Evolutionary conservation across 208 protist species (phyloP), one percentile per base, ranked within the genome.

Genomic region (Acanthamoeba culbertsoni): DNA sequence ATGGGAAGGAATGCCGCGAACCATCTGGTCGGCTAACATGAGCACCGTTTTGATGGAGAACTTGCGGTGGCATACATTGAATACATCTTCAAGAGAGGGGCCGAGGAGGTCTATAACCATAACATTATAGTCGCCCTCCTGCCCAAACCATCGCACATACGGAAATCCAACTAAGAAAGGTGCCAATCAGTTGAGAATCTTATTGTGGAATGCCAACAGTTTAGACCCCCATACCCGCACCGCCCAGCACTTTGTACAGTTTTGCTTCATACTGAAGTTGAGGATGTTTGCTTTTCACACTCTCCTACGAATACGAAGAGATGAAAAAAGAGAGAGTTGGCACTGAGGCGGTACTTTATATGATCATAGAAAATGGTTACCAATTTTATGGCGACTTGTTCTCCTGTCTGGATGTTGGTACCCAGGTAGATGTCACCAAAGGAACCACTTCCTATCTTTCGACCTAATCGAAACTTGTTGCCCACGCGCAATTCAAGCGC

Each of bases 41-140:
- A 99, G 96, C 12, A 99, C 98, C 10, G 99, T 99, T 96, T 99
- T 99, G 31, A 99, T 94, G 35, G 97, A 98, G 93, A 99, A 99
- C 46, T 93, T 96, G 40, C 96, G 91, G 55, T 93, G 90, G 95
- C 97, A 97, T 71, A 98, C 96, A 46, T 98, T 98, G 93, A 99
- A 99, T 8, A 99, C 95, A 93, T 99, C 99, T 92, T 99, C 99
- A 16, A 99, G 96, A 71, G 96, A 98, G 16, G 99, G 99, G 0
- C 99, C 99, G 0, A 99, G 96, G 14, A 99, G 95, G 68, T 99
- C 99, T 96, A 99, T 99, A 33, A 99, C 99, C 96, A 99, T 98
- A 18, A 99, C 98, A 89, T 99, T 99, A 95, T 99, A 99, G 53
- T 99, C 98, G 1, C 98, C 98, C 48, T 99, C 98, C 6, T 97